Percentiles rank a stretch among this genome's conserved stretches.
Evolutionary conservation across 805 yeast species (phyloP).

Genomic region (Ogataea naganishii): DNA sequence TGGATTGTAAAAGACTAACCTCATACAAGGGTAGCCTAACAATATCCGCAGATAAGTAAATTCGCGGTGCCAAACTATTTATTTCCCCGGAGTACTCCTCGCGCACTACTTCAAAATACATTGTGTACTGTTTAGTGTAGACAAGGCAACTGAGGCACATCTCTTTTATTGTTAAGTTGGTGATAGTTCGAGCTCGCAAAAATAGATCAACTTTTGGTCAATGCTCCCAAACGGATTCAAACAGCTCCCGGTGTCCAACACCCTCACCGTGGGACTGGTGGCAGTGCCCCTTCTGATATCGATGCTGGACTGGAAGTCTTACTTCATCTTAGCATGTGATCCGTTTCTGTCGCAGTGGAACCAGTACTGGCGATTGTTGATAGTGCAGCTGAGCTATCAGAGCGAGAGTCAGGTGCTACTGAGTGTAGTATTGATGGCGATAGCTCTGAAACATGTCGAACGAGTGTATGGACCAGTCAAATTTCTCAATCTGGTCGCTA

Average conservation of each 20-base stretch:
- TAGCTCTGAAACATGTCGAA: conserved; percentile 48
- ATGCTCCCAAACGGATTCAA: conserved; percentile 23
- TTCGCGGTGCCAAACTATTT: no score
- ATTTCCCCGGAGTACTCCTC: no score
- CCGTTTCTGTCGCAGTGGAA: conserved; percentile 47
- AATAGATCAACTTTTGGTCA: conserved; percentile 4
- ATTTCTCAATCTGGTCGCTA: conserved; percentile 35
- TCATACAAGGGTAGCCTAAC: no score
- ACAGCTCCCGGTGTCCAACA: conserved; percentile 30
- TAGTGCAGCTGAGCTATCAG: conserved; percentile 43
- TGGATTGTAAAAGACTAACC: no score
- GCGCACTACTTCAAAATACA: no score
- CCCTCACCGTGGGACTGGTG: conserved; percentile 27
- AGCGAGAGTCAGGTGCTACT: conserved; percentile 52
- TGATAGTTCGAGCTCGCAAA: not conserved
- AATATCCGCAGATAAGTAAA: no score
- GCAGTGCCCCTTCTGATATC: conserved; percentile 32
- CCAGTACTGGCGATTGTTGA: conserved; percentile 48
- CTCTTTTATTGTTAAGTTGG: not conserved
- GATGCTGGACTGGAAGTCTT: conserved; percentile 33
- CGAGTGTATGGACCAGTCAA: conserved; percentile 48
- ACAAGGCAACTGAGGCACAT: no score
- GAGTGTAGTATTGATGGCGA: conserved; percentile 33
- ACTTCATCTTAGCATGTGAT: conserved; percentile 32
- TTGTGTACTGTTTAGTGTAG: no score